Evolutionary conservation across 805 yeast species (phyloP).

Genomic region (Ogataea minuta): DNA sequence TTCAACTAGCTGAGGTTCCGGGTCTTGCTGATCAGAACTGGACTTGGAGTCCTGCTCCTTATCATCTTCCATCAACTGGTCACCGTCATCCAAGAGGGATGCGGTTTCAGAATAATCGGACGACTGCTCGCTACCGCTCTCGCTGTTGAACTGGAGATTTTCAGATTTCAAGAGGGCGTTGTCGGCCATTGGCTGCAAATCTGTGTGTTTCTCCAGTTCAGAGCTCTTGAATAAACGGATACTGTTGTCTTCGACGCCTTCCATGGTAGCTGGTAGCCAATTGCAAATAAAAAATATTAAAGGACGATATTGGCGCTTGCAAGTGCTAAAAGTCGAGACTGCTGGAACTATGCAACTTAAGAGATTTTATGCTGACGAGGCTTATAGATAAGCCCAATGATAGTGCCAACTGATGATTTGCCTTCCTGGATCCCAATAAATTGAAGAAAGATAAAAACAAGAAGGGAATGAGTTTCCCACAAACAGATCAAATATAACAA

Average conservation of each 20-base stretch:
- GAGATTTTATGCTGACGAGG: neutral
- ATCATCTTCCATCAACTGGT: conserved; percentile 2
- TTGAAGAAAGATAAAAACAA: conserved; percentile 4
- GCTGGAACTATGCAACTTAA: neutral
- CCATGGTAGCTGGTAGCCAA: conserved; percentile 13
- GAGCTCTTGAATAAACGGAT: conserved; percentile 18
- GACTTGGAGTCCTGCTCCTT: neutral
- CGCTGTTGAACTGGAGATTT: conserved; percentile 16
- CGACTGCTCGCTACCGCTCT: conserved; percentile 19
- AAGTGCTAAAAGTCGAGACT: neutral
- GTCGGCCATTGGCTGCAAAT: conserved; percentile 15
- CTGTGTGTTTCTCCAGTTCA: conserved; percentile 16
- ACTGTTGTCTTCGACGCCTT: conserved; percentile 20
- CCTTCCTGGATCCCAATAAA: conserved; percentile 1
- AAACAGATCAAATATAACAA: conserved; percentile 3
- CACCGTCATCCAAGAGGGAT: conserved; percentile 18
- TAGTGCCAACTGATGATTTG: neutral
- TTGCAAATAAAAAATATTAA: neutral
- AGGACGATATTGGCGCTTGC: conserved; percentile 1
- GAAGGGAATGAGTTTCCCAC: conserved; percentile 8
- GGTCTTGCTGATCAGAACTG: neutral
- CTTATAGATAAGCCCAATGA: neutral
- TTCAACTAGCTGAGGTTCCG: neutral
- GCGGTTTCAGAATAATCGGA: conserved; percentile 21
- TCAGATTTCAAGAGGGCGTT: conserved; percentile 13